Conservation (phyloP, 768 basidiomycete species). For the Crassisporium funariophilum region DNA sequence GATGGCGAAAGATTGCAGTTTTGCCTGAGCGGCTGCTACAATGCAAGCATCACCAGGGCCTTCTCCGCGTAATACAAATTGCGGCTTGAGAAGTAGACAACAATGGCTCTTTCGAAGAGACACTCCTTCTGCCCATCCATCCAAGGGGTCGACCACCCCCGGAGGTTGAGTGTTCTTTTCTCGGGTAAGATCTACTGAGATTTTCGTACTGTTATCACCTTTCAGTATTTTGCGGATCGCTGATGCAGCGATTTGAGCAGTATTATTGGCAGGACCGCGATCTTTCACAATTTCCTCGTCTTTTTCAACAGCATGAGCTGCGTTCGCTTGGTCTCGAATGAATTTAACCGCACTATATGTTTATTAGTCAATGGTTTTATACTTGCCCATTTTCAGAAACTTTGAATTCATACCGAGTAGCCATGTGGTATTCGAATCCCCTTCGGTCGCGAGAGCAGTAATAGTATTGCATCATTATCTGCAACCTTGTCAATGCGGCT, state of each 20-base stretch:
- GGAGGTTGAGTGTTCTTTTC: constrained; percentile 30
- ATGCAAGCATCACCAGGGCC: constrained; percentile 55
- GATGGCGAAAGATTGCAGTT: constrained; percentile 76
- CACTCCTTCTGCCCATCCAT: constrained; percentile 75
- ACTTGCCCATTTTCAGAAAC: constrained; percentile 2
- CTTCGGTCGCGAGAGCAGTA: constrained; percentile 75
- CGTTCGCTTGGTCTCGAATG: constrained; percentile 79
- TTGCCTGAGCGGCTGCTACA: constrained; percentile 80
- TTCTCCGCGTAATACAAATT: constrained; percentile 77
- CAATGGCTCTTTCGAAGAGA: constrained; percentile 72
- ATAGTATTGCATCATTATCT: constrained; percentile 90
- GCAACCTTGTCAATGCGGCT: constrained; percentile 10
- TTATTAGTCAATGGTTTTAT: background rate
- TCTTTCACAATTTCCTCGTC: constrained; percentile 27
- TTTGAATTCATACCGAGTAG: constrained; percentile 64
- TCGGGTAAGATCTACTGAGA: constrained; percentile 42
- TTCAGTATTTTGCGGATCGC: constrained; percentile 65
- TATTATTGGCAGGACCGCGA: constrained; percentile 36
- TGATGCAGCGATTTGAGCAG: constrained; percentile 68
- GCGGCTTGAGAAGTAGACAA: constrained; percentile 88
- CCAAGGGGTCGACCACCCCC: constrained; percentile 55
- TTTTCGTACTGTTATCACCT: constrained; percentile 50
- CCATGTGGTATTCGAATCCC: constrained; percentile 88
- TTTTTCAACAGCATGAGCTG: constrained; percentile 33
- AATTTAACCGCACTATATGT: constrained; percentile 76